Conservation (phyloP, 2,329 filamentous ascomycete species). For the Phaeophleospora eucalypticola region DNA sequence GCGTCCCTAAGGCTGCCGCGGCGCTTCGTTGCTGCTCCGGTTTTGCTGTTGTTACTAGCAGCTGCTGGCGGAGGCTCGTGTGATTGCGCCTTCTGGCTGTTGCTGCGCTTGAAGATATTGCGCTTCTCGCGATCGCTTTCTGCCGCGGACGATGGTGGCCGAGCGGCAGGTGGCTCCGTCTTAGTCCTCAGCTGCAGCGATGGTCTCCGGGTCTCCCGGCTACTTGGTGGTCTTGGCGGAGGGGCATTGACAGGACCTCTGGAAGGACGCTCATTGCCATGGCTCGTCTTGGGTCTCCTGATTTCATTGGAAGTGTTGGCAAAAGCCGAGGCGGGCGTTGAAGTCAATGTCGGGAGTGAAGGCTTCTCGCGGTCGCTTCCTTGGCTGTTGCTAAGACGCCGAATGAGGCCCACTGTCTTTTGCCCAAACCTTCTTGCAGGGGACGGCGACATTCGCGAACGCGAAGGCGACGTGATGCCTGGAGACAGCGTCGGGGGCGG, state of each 20-base stretch:
- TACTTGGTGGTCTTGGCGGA: conserved; percentile 10
- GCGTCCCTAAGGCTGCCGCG: conserved; percentile 24
- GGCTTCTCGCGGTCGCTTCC: conserved; percentile 16
- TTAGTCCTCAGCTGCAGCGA: conserved; percentile 11
- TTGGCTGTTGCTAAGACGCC: conserved; percentile 30
- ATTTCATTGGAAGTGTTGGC: conserved; percentile 7
- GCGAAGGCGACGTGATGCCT: conserved; percentile 9
- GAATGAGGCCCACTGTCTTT: conserved; percentile 30
- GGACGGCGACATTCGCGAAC: conserved; percentile 21
- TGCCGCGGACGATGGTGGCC: conserved; percentile 15
- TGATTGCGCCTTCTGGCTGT: conserved; percentile 14
- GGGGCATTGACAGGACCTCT: conserved; percentile 2
- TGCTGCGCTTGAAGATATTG: conserved; percentile 17
- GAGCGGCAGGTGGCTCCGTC: conserved; percentile 12
- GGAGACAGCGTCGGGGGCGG: conserved; percentile 5
- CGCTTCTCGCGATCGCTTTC: conserved; percentile 12
- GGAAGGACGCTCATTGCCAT: conserved; percentile 12
- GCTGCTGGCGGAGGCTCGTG: neutral
- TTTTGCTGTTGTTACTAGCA: neutral
- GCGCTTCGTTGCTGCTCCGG: conserved; percentile 11
- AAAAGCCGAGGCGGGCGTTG: conserved; percentile 19
- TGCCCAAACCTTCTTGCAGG: conserved; percentile 27
- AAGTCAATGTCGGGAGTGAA: conserved; percentile 19
- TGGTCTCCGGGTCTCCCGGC: conserved; percentile 11
- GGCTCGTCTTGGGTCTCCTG: conserved; percentile 21